Evolutionary conservation across 2,329 filamentous ascomycete species (phyloP), one percentile per base, ranked within the genome.

Genomic region (Ophiostoma angusticollis): DNA sequence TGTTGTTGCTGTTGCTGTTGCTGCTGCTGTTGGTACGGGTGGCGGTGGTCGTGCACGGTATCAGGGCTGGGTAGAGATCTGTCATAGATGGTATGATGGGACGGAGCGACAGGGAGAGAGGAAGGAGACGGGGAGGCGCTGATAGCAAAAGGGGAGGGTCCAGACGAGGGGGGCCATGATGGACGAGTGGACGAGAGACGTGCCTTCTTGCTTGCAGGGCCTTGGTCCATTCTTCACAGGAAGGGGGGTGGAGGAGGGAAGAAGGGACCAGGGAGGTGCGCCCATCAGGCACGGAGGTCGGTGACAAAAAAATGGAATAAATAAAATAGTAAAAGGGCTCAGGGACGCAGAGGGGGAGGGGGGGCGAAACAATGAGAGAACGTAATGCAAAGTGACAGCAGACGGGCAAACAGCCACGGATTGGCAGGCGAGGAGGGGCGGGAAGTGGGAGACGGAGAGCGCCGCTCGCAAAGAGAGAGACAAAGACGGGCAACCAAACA

Each of bases 21-120:
- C 43, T 61, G 61, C 56, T 58, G 54, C 41, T 52, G 49, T 34
- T 53, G 54, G 32, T 56, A 54, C 49, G 53, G 7, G 54, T 42
- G 53, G 17, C 17, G n/a, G n/a, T n/a, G n/a, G n/a, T n/a, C n/a
- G n/a, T 8, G 5, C 5, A 13, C 58, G 50, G 52, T 52, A 39
- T 54, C 59, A 57, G 61, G 62, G 54, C 61, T 61, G 52, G 64
- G 64, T 45, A 70, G 58, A 48, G 66, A 64, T 51, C 64, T 58
- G 21, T 21, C 28, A 24, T 42, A 35, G 39, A 25, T 18, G 27
- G 4, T 36, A 29, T 31, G 21, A 17, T 37, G 31, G 29, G 38
- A n/a, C n/a, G n/a, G n/a, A n/a, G n/a, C n/a, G n/a, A n/a, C n/a
- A n/a, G n/a, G n/a, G n/a, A n/a, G n/a, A n/a, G n/a, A 37, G 13